Conservation (phyloP, 352 stramenopile genomes). For the Phytopythium oedochilum region DNA sequence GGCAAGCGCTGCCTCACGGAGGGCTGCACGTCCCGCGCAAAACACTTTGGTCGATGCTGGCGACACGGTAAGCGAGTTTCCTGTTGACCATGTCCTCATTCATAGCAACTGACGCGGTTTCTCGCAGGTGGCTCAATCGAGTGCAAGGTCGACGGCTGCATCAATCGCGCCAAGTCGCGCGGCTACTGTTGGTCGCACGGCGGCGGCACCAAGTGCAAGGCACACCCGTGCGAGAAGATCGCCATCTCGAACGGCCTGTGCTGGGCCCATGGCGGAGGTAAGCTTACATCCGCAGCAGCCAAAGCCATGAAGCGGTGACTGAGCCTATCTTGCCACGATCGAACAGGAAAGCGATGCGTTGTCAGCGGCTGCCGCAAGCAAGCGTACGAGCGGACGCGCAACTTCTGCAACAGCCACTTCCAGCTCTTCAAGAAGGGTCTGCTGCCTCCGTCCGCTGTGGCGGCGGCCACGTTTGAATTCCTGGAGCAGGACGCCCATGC, state of each 20-base stretch:
- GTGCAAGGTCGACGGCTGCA: constrained; percentile 65
- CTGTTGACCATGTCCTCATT: neutral
- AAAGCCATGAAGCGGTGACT: constrained; percentile 8
- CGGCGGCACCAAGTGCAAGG: constrained; percentile 78
- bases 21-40: constrained; percentile 65
- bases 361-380: constrained; percentile 65
- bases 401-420: constrained; percentile 39
- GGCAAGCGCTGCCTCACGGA: constrained; percentile 57
- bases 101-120: neutral
- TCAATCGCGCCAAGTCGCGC: constrained; percentile 82
- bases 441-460: neutral
- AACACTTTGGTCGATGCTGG: constrained; percentile 72
- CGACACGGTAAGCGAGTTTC: constrained; percentile 49
- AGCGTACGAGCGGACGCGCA: constrained; percentile 75
- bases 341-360: constrained; percentile 61
- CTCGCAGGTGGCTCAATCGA: constrained; percentile 50
- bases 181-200: constrained; percentile 85
- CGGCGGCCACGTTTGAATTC: no score
- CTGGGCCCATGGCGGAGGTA: constrained; percentile 73
- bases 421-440: constrained; percentile 8
- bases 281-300: constrained; percentile 22
- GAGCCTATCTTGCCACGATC: neutral
- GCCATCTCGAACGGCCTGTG: constrained; percentile 74
- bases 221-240: constrained; percentile 64
- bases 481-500: neutral